Evolutionary conservation across 805 yeast genomes (phyloP).

Genomic region (Candida jianshihensis): DNA sequence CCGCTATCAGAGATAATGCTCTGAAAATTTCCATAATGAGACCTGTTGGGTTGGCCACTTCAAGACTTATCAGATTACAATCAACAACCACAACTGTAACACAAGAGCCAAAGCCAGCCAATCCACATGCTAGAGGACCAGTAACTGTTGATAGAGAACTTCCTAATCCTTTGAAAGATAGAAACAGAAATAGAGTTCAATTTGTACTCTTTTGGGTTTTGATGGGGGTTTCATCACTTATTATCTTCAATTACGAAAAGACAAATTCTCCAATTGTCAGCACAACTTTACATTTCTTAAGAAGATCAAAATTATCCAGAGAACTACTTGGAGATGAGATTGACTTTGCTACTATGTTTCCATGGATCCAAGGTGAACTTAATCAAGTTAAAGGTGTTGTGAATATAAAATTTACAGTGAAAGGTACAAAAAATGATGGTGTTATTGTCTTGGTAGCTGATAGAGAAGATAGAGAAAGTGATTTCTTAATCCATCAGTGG

Average conservation of each 20-base stretch:
- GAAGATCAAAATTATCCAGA: constrained; percentile 64
- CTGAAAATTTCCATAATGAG: background rate
- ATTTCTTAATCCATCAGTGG: constrained; percentile 60
- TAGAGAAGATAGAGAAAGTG: constrained; percentile 50
- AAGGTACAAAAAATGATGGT: constrained; percentile 57
- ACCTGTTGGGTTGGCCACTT: background rate
- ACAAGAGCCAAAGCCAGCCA: constrained; percentile 7
- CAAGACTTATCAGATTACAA: background rate
- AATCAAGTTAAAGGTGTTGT: constrained; percentile 80
- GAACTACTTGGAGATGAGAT: constrained; percentile 68
- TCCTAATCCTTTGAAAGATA: constrained; percentile 69
- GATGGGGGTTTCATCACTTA: constrained; percentile 48
- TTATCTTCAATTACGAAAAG: constrained; percentile 90
- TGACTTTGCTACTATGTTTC: constrained; percentile 64
- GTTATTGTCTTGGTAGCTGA: constrained; percentile 62
- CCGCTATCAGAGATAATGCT: background rate
- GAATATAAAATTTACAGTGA: constrained; percentile 62
- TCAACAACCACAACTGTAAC: constrained; percentile 10
- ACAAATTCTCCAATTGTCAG: constrained; percentile 82
- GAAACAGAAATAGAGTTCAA: constrained; percentile 42
- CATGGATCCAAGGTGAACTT: constrained; percentile 85
- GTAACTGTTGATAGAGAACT: constrained; percentile 57
- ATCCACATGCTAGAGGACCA: constrained; percentile 8
- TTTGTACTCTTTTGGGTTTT: constrained; percentile 48
- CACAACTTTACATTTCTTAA: constrained; percentile 77